Evolutionary conservation across 257 asterid species (phyloP).

Genomic region (Thymus quinquecostatus): DNA sequence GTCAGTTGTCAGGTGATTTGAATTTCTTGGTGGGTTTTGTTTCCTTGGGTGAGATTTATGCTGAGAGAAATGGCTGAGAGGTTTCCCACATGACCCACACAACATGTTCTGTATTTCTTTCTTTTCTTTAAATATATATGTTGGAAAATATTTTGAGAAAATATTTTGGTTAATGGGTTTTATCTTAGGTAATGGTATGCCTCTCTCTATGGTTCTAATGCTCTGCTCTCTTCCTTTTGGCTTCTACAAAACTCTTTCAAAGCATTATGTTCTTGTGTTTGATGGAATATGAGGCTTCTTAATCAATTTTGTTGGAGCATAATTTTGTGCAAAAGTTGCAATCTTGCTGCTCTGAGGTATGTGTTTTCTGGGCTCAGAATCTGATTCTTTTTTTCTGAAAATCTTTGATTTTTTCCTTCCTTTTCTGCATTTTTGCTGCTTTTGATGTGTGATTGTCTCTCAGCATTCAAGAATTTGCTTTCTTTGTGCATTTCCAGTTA

Average conservation of each 20-base stretch:
- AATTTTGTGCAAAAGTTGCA: constrained; percentile 35
- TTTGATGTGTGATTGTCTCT: constrained; percentile 28
- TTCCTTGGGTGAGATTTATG: constrained; percentile 1
- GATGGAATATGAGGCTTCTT: constrained; percentile 25
- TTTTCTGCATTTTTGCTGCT: constrained; percentile 13
- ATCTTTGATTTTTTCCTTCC: constrained; percentile 22
- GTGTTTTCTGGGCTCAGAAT: constrained; percentile 34
- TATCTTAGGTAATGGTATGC: too few relatives aligned
- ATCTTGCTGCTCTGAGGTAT: constrained; percentile 32
- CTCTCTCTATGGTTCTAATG: constrained; percentile 29
- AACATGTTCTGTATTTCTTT: constrained; percentile 16
- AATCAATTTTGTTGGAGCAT: constrained; percentile 27
- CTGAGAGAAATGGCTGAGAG: background rate
- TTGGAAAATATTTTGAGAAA: background rate
- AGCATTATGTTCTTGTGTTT: constrained; percentile 3
- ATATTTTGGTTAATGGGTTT: constrained; percentile 20
- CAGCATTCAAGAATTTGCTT: constrained; percentile 10
- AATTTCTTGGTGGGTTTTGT: constrained; percentile 8
- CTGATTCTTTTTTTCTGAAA: constrained; percentile 39
- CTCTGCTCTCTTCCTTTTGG: background rate
- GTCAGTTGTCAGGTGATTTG: background rate
- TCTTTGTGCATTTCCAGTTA: constrained; percentile 5
- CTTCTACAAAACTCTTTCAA: constrained; percentile 26
- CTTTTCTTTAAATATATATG: background rate
- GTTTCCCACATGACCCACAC: constrained; percentile 34